phyloP scores from a whole-genome alignment of 73 alveolate species.

The Paramecium primaurelia region DNA sequence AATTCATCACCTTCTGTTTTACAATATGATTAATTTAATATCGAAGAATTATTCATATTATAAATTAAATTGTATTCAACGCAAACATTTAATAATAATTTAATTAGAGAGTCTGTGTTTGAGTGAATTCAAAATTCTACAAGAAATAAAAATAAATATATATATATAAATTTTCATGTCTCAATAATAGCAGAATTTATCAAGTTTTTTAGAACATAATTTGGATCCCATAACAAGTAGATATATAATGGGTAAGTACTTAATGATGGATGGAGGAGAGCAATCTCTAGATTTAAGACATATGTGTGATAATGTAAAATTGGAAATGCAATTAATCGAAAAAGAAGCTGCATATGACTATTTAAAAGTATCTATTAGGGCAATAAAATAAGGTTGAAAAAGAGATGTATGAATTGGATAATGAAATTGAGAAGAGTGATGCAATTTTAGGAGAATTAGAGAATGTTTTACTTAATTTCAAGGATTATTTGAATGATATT shows the following conservation, averaged over 20 bases:
- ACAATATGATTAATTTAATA: neutral
- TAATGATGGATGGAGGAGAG: constrained; percentile 12
- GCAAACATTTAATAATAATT: neutral
- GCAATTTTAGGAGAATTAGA: constrained; percentile 50
- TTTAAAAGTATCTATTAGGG: neutral
- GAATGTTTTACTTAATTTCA: constrained; percentile 45
- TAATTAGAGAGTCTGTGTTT: neutral
- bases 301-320: constrained; percentile 60
- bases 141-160: neutral
- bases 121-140: neutral
- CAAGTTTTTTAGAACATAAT: constrained; percentile 32
- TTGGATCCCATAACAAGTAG: constrained; percentile 39
- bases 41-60: neutral
- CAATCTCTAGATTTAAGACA: constrained; percentile 51
- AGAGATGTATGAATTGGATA: constrained; percentile 61
- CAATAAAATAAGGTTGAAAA: constrained; percentile 23
- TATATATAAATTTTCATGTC: neutral
- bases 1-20: neutral
- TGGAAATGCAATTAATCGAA: neutral
- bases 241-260: constrained; percentile 25
- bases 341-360: constrained; percentile 62
- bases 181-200: neutral
- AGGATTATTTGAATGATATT: constrained; percentile 59
- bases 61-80: neutral
- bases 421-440: constrained; percentile 59